Evolutionary conservation across 2,329 filamentous ascomycete genomes (phyloP), one percentile per base, ranked within the genome.

Genomic region (Penicillium polonicum): DNA sequence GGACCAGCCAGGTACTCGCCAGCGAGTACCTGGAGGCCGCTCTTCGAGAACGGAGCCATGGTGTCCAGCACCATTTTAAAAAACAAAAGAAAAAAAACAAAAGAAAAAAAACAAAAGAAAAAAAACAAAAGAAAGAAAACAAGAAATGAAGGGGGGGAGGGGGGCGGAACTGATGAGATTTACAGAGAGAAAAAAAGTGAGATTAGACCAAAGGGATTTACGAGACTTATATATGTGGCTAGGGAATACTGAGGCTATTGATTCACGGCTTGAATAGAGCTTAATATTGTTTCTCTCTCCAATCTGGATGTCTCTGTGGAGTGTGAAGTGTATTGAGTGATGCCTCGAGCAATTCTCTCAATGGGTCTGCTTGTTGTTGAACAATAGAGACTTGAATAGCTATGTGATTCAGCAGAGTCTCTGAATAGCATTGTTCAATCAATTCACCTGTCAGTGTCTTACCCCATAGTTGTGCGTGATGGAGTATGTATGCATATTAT

Each of bases 1-100:
- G 21, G 4, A 21, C 48, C 54, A 33, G 17, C 25, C 54, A 19
- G 39, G 54, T 56, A 56, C 48, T 29, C 25, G 54, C 41, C 19
- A 17, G 54, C 54, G 13, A 56, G 41, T 52, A 45, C 35, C 54
- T 52, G 54, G 41, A 52, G 48, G 41, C 33, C 48, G 8, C 25
- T 45, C 41, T 45, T 44, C 13, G 45, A 52, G 48, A 56, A 56
- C 19, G 33, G 46, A 27, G 48, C n/a, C 35, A 33, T 29, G 43
- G 43, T 25, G 43, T 33, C 43, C 33, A 48, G 52, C 43, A 31
- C 43, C 36, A 42, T 48, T 25, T 33, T 35, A 2, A 7, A 33
- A 29, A 33, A 10, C 9, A 4, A 43, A n/a, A 13, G 36, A 17
- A 21, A 9, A 35, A 19, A 25, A n/a, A n/a, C n/a, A n/a, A n/a